Base-by-base conservation (phyloP, 495 filamentous ascomycete species). In the Astrocystis sublimbata region DNA sequence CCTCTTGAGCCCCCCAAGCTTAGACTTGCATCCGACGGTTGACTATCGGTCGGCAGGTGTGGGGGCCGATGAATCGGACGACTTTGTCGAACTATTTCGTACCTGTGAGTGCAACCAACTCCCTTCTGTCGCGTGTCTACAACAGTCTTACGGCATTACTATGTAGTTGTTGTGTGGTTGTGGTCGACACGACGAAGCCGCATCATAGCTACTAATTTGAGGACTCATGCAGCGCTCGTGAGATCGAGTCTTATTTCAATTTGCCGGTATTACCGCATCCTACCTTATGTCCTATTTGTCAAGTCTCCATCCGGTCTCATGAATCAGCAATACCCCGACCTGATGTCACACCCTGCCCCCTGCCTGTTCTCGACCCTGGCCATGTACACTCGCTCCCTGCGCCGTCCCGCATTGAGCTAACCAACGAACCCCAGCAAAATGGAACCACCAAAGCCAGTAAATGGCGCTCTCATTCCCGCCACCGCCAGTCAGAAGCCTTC, bases 401-500 rank as follows among this genome's bases (percentile, higher is more conserved):
- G n/a, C 45, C 49, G 49, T 61, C 38, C 41, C 59, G 50, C 40
- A 55, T 55, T 17, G 23, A 52, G 40, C 59, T 54, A 61, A 61
- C 59, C 35, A 36, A 50, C 26, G 17, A 61, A 36, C 59, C 59
- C 38, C 47, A 42, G 24, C 23, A 33, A 55, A 56, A 62, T 62
- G 50, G 60, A 47, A 53, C 50, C 60, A 62, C 68, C 61, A 63
- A 51, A 55, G 50, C 59, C 65, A 35, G 54, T 69, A 62, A 68
- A 68, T 72, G 67, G 69, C 65, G 50, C 60, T 61, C 38, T 38
- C 51, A 28, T 56, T 55, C 50, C 60, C 60, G 53, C 61, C 54
- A 72, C 68, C 63, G 65, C 68, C 67, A 70, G 63, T 68, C 65
- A 65, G 35, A 57, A 41, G 60, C 58, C 56, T 64, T 59, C 70